These are phyloP conservation scores for Ceratocystis cubensis DNA, from an alignment of 2,329 filamentous ascomycete genomes.

Conservation along the genomic window DNA sequence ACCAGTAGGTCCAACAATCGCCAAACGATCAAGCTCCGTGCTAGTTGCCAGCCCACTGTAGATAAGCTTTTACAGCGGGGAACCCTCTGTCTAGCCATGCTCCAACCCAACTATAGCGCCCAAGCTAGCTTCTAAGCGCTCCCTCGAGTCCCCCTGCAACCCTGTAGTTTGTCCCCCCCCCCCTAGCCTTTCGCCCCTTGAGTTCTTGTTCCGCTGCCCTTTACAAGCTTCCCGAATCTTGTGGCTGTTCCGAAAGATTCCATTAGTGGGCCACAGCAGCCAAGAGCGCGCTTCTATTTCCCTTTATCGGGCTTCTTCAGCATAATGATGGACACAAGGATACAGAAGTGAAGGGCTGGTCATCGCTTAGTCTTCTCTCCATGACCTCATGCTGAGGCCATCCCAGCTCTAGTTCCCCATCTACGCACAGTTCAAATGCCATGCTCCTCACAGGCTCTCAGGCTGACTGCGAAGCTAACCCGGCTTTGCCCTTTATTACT, in stretches of 20 bases:
- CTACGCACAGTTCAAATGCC: too few species aligned
- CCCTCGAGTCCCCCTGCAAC: neutral
- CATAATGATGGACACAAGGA: too few species aligned
- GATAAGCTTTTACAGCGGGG: slow-evolving; percentile 9
- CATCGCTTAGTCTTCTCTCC: neutral
- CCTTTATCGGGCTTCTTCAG: neutral
- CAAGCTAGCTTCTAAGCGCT: neutral
- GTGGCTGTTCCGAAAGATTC: neutral
- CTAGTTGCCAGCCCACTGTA: neutral
- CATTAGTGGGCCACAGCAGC: neutral
- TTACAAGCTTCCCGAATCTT: neutral
- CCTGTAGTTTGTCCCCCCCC: neutral
- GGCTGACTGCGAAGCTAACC: too few species aligned
- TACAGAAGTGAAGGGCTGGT: too few species aligned
- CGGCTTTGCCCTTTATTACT: neutral
- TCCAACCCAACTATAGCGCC: neutral
- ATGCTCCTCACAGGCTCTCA: too few species aligned
- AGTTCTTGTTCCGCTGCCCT: neutral
- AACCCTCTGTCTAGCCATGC: neutral
- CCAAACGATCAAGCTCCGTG: neutral
- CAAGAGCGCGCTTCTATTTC: neutral
- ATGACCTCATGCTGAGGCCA: neutral
- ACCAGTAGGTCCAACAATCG: neutral
- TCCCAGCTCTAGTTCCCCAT: neutral
- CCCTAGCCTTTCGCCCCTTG: neutral